Percentiles rank a stretch among this genome's conserved stretches.
phyloP scores from a whole-genome alignment of 1,139 yeast species.

The Saccharomyces uvarum region DNA sequence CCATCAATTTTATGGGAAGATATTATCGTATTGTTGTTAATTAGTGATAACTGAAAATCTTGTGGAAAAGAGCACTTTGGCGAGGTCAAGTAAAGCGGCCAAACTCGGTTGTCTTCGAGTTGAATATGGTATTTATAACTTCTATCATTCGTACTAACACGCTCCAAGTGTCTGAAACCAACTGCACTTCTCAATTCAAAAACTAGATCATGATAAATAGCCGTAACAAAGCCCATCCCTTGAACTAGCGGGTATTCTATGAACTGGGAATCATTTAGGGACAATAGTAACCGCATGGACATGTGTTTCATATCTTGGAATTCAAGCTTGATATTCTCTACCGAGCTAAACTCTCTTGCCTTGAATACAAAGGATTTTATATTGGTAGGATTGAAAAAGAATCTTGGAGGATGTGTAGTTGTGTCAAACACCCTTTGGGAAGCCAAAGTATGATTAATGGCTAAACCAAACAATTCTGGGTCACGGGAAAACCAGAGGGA shows the following conservation, averaged over 20 bases:
- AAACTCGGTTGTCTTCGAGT: conserved; percentile 37
- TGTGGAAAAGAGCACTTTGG: conserved; percentile 28
- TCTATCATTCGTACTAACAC: conserved; percentile 11
- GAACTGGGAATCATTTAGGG: conserved; percentile 20
- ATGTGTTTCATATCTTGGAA: conserved; percentile 30
- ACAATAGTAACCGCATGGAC: conserved; percentile 27
- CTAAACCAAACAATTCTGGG: conserved; percentile 45
- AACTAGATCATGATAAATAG: conserved; percentile 47
- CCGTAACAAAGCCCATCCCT: conserved; percentile 70
- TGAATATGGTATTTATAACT: conserved; percentile 35
- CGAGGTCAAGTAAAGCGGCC: conserved; percentile 43
- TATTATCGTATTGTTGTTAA: conserved; percentile 49
- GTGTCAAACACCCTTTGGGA: conserved; percentile 51
- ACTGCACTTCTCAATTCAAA: conserved; percentile 54
- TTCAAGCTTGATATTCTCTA: conserved; percentile 20
- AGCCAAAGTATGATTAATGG: conserved; percentile 56
- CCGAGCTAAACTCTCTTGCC: conserved; percentile 28
- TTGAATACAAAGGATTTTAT: conserved; percentile 33
- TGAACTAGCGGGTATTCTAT: conserved; percentile 40
- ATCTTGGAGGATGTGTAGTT: conserved; percentile 1
- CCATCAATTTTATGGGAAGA: conserved; percentile 34
- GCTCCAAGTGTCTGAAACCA: conserved; percentile 47
- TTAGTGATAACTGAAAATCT: conserved; percentile 35
- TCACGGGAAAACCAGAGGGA: conserved; percentile 56
- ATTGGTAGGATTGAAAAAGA: conserved; percentile 32